Evolutionary conservation across 2,329 filamentous ascomycete genomes (phyloP), one percentile per base, ranked within the genome.

Genomic region (Botrytis aclada): DNA sequence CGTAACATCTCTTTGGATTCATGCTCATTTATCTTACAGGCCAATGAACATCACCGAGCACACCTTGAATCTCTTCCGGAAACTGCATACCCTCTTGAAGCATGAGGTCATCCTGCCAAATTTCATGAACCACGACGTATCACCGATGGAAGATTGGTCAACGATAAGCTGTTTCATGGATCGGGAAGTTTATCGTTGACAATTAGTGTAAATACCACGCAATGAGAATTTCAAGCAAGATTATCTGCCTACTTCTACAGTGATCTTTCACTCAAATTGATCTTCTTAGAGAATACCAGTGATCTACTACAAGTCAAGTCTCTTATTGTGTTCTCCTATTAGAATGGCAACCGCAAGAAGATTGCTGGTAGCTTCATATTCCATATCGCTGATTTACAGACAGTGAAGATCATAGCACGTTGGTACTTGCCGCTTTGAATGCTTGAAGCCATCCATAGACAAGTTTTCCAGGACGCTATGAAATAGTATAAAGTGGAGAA

Each of bases 41-140:
- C 95, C 75, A 90, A 98, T 81, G 94, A 97, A 83, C 92, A 97
- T 81, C 90, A 98, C 87, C 89, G 93, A 81, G 87, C 91, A 82
- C 89, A 94, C 82, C 89, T 98, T 77, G 89, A 98, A 84, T 91
- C 95, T 72, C 88, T 95, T 25, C 92, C 94, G 43, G 85, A 89
- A 77, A 94, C 93, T 29, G 90, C 93, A 75, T 97, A 96, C 83
- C 95, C 95, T 56, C 88, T 98, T 73, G 87, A 85, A 75, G 84
- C 90, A n/a, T 84, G 84, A 64, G 86, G 86, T 61, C 83, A 89
- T 76, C 81, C 85, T n/a, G 88, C 86, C 39, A 86, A 90, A 80
- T 25, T 25, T 45, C 83, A 85, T 60, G 85, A 88, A 79, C 83
- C 83, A 63, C 88, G 91, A 81, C 84, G 86, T 75, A 85, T 90